Base-by-base conservation (phyloP, 1,284 basidiomycete species). In the Rhodofomes roseus region DNA sequence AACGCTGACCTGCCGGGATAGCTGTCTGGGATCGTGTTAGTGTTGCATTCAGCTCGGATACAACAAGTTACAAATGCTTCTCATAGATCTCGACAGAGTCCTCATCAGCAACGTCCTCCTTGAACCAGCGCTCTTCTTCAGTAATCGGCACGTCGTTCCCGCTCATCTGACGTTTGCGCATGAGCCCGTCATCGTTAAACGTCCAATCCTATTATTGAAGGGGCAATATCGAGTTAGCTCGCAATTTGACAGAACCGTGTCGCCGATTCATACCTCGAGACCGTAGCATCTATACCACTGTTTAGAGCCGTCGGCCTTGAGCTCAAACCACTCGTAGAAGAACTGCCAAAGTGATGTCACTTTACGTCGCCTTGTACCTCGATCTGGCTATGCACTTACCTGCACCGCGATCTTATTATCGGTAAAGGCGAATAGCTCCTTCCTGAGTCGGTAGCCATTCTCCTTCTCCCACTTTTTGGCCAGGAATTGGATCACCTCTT, bases 221-320 rank as follows among this genome's bases (percentile, higher is more conserved):
- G 31, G 11, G n/a, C n/a, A 54, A 53, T 22, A 20, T 2, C 22
- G 8, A 43, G 16, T 25, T 25, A 31, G 39, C 59, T 55, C 27
- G 20, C 40, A 55, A 57, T 8, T 43, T 23, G 27, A n/a, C 39
- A 40, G 31, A 48, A 22, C 31, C 37, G 41, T 54, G 40, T 46
- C n/a, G 22, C 50, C 12, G 25, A 6, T 34, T 57, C 48, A n/a
- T 16, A 75, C 76, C 69, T 75, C 82, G 16, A 86, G 71, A 0
- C 85, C 84, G 66, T 86, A 86, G 48, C 77, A 79, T 25, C 85
- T 71, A 60, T 74, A 80, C 83, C 84, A 85, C 63, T 81, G 75
- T 36, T 75, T 76, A 16, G 68, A 66, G 9, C 67, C 74, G 55
- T 76, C 75, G 23, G 66, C 53, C 59, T 70, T 70, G 16, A 31